These are phyloP conservation scores for Bruguiera sexangula DNA, from an alignment of 345 rosid genomes.

Conservation along the genomic window DNA sequence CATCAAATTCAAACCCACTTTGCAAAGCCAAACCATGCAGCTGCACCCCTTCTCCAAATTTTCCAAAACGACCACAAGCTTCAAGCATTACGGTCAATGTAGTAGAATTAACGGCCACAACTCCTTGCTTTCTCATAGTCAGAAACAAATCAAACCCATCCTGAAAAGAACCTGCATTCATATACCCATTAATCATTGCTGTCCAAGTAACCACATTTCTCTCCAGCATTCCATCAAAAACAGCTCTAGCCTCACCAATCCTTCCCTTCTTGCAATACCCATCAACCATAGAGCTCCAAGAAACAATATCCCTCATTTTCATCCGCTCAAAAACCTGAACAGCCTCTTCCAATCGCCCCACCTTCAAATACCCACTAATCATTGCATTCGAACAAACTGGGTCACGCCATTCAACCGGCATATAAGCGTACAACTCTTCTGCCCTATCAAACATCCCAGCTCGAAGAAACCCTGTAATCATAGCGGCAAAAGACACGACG, in stretches of 20 bases:
- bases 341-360: constrained; percentile 51
- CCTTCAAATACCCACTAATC: constrained; percentile 63
- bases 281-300: constrained; percentile 71
- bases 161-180: constrained; percentile 50
- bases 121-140: constrained; percentile 57
- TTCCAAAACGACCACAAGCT: constrained; percentile 48
- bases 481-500: constrained; percentile 59
- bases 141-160: constrained; percentile 60
- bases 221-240: constrained; percentile 54
- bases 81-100: constrained; percentile 60
- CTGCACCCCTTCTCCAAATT: constrained; percentile 51
- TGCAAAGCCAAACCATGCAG: constrained; percentile 51
- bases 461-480: constrained; percentile 65
- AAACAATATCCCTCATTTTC: constrained; percentile 58
- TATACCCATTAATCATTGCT: constrained; percentile 69
- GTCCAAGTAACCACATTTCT: constrained; percentile 82
- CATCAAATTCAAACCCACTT: constrained; percentile 50
- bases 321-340: constrained; percentile 51
- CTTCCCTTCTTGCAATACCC: constrained; percentile 68
- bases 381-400: constrained; percentile 67
- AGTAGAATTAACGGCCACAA: constrained; percentile 46
- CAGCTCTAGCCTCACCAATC: constrained; percentile 44
- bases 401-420: constrained; percentile 53
- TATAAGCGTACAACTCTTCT: constrained; percentile 37
- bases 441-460: constrained; percentile 59